Evolutionary conservation across 2,329 filamentous ascomycete species (phyloP), one percentile per base, ranked within the genome.

Genomic region (Apiospora pterosperma): DNA sequence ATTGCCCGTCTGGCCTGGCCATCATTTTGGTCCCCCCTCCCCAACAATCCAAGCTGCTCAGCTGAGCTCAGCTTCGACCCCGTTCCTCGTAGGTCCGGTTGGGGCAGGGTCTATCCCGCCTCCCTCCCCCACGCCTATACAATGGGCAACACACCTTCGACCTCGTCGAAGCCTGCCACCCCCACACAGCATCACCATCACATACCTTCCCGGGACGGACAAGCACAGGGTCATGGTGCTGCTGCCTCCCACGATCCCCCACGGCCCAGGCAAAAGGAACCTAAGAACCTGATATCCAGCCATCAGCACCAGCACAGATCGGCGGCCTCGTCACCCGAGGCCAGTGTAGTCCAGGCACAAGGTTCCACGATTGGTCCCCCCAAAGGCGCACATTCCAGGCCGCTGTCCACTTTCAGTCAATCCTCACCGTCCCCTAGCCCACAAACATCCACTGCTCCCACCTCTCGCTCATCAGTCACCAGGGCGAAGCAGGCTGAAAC

Each of bases 301-400:
- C 84, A 86, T 69, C 79, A 81, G 67, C 84, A 85, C 61, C 73
- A 73, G 59, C 67, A 74, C 39, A 72, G 85, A 68, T 84, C 82
- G 65, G 83, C 83, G 70, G 87, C 84, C 63, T 86, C 65, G 36
- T 67, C 86, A 60, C 87, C 87, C 65, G 87, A 89, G 77, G 82
- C 84, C 62, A 88, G 87, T 61, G 82, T 87, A 67, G 83, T 86
- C 68, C 85, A 87, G 75, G 87, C 86, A 61, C 82, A 85, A 64
- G 85, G 85, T 69, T 86, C 84, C 64, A 85, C 83, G 67, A 80
- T 80, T 67, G 78, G 48, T 34, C 48, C 79, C 72, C 77, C 76
- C 60, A 80, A 79, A 71, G 81, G 79, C 73, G 74, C 83, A 67
- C 82, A 84, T 64, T 76, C 81, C 62, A 82, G 81, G 34, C 80